Evolutionary conservation across 1,284 basidiomycete genomes (phyloP), one percentile per base, ranked within the genome.

Genomic region (Rhodotorula sp.): DNA sequence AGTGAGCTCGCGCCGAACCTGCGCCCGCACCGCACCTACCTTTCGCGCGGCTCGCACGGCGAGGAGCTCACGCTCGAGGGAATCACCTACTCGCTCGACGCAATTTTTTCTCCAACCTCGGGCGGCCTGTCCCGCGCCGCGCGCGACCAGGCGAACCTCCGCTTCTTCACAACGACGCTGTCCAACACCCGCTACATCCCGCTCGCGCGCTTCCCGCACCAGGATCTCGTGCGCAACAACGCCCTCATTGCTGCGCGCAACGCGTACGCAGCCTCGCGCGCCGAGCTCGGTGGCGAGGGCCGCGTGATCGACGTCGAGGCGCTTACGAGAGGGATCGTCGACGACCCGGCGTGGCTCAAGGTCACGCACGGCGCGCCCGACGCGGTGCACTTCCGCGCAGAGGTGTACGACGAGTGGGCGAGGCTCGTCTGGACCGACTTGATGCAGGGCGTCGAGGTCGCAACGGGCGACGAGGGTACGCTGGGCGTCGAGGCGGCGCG

Each of bases 321-420:
- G 48, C 27, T 75, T 21, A 71, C 74, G 50, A 17, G 59, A 7
- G 71, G 71, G 14, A 57, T 75, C n/a, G 72, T 68, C 27, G 66
- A 66, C 5, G 52, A 48, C 21, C 57, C 54, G 16, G 70, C 25
- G 41, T 72, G 69, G 63, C 70, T 70, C 70, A 72, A 71, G 54
- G 27, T 46, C 34, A 45, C 27, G 19, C 63, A 58, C 54, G 53
- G 48, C 4, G 60, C 57, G 48, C 60, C 71, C 19, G 74, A 75
- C 41, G 74, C 74, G 44, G 71, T 75, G 34, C 74, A 75, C 52
- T 75, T 75, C 61, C 44, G 68, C 3, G 45, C 44, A 9, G 62
- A 67, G 27, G 71, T 75, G 23, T 75, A 75, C 61, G 66, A 68
- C 34, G 71, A 65, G 45, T 75, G 74, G 74, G 66, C 66, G 0